phyloP scores from a whole-genome alignment of 73 alveolate genomes.

The Paramecium primaurelia region DNA sequence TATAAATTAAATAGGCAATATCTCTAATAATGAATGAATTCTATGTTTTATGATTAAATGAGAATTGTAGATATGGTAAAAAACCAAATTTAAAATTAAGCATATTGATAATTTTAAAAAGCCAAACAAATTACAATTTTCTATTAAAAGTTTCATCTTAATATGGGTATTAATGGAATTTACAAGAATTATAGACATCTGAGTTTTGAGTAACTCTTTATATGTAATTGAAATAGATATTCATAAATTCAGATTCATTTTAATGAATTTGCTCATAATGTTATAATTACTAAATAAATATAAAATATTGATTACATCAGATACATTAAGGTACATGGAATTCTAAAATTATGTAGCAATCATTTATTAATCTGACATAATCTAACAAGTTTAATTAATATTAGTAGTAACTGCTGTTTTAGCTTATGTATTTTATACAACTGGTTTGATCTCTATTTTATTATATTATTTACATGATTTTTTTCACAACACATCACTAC shows the following conservation, averaged over 20 bases:
- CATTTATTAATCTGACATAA: neutral
- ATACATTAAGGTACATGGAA: conserved; percentile 24
- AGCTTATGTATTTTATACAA: neutral
- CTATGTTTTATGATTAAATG: neutral
- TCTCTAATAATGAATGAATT: conserved; percentile 17
- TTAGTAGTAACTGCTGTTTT: neutral
- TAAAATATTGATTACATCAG: neutral
- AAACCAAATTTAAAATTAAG: neutral
- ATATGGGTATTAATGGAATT: neutral
- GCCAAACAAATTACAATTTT: conserved; percentile 16
- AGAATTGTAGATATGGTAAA: neutral
- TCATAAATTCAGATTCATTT: neutral
- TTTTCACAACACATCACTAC: neutral
- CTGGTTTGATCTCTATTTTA: neutral
- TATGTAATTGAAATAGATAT: neutral
- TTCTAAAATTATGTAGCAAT: neutral
- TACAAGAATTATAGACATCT: conserved; percentile 27
- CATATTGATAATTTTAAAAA: neutral
- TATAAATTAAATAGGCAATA: conserved; percentile 11
- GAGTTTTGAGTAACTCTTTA: neutral
- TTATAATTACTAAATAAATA: neutral
- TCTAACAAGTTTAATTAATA: neutral
- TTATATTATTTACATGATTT: neutral
- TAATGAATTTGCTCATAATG: neutral
- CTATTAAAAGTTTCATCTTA: neutral